Base-by-base conservation (phyloP, 768 basidiomycete genomes). In the Collybia mongolica region DNA sequence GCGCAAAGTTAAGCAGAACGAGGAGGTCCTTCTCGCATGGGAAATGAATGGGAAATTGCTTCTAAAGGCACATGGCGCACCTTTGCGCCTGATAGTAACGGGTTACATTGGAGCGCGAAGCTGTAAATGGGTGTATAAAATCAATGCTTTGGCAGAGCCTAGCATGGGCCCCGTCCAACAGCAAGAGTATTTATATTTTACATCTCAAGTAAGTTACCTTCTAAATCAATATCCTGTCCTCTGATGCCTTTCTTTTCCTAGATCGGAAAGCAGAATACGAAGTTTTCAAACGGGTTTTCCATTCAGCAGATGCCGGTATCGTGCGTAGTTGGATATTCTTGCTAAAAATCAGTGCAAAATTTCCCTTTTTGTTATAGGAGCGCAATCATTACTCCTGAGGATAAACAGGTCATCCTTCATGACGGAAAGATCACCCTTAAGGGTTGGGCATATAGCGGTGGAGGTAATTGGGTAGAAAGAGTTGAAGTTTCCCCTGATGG, bases 271-370 rank as follows among this genome's bases (percentile, higher is more conserved):
- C 77, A 81, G 49, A 81, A 82, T 51, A 62, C 65, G 5, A 72
- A 70, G 52, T 76, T 74, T 44, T 79, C 77, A 20, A 79, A 76
- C 57, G 80, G 80, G 4, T 81, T 81, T 59, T 78, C 77, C 3
- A 82, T 82, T 52, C 74, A 76, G 53, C 72, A 77, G 45, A 81
- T 82, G 79, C 80, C 79, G 2, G 80, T 82, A 5, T 81, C 80
- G 76, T 79, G 37, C 24, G 78, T 71, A 6, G 23, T 14, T n/a
- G 14, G 0, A 26, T 40, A 32, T 5, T 43, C 32, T 36, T n/a
- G n/a, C 14, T 17, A 15, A 7, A 3, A 3, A 9, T 24, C 39
- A 26, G 19, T 12, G 18, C 26, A 40, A 19, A 52, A n/a, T n/a
- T 15, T 12, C 17, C 7, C 20, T 8, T 20, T 19, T 40, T 23